phyloP scores from a whole-genome alignment of 2,329 filamentous ascomycete genomes.

The Alternaria atra region DNA sequence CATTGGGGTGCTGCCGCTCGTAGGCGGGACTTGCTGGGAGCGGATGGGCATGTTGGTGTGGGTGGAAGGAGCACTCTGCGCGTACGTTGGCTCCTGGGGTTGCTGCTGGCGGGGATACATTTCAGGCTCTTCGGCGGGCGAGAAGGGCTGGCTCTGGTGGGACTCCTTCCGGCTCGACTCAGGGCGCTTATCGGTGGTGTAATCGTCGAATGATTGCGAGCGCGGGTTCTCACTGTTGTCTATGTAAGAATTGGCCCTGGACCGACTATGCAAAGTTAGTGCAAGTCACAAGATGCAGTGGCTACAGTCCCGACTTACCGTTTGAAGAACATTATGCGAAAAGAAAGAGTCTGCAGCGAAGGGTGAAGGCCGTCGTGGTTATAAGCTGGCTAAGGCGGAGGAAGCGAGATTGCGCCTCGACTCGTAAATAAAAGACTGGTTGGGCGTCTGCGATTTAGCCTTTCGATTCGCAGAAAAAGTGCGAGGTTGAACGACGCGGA shows the following conservation, averaged over 20 bases:
- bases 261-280: conserved; percentile 47
- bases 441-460: conserved; percentile 15
- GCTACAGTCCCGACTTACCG: conserved; percentile 6
- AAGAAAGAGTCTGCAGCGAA: conserved; percentile 27
- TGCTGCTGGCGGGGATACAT: conserved; percentile 58
- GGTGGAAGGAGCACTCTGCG: conserved; percentile 29
- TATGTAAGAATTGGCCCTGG: conserved; percentile 58
- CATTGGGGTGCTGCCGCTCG: conserved; percentile 33
- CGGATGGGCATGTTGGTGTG: conserved; percentile 35
- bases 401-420: conserved; percentile 29
- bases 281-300: neutral
- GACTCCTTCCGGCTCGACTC: conserved; percentile 51
- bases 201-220: conserved; percentile 52
- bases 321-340: conserved; percentile 59
- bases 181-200: conserved; percentile 52
- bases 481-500: conserved; percentile 22
- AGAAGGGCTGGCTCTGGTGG: conserved; percentile 40
- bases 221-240: conserved; percentile 56
- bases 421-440: conserved; percentile 24
- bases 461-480: conserved; percentile 24
- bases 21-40: conserved; percentile 35
- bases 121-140: conserved; percentile 42
- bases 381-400: conserved; percentile 29
- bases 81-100: conserved; percentile 50
- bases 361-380: conserved; percentile 29